Evolutionary conservation across 345 rosid species (phyloP), one percentile per base, ranked within the genome.

Genomic region (Erucastrum elatum): DNA sequence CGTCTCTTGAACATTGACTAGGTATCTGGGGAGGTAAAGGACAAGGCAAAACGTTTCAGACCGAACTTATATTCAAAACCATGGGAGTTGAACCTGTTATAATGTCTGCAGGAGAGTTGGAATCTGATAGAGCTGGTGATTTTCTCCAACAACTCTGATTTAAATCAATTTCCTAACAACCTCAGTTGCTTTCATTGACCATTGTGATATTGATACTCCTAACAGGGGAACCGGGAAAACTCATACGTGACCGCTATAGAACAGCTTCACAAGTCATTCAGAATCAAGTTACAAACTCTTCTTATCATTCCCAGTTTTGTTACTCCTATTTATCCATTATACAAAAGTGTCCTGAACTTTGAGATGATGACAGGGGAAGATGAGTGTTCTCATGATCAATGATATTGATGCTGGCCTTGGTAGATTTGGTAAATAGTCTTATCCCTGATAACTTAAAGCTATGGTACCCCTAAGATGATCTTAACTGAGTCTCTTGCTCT

Each of bases 1-100:
- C 21, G 25, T 25, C 66, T 68, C 68, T 78, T 61, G 75, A 72
- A 31, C 60, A 15, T 72, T 66, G 72, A 0, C 4, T 69, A 94
- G 98, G 98, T 81, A 87, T 92, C 5, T 94, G 97, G 98, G 98
- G 98, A 84, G 98, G 98, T 76, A 94, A 94, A 84, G 98, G 98
- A 29, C 97, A 94, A 83, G 98, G 98, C 59, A 92, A 94, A 82
- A 87, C 98, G 66, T 92, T 94, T 84, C 97, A 94, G 86, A 92
- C 98, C 2, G 98, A 94, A 81, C 91, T 94, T 70, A 86, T 94
- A 78, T 94, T 94, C 83, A 94, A 87, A 80, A 85, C 93, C 60
- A 84, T 92, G 97, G 97, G 95, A 76, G 77, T 94, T 70, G 98
- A 90, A 81, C 96, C 97, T 17, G 94, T 94, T 37, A 89, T 94